Conservation (phyloP, 306 rosid species). For the Canavalia ensiformis region DNA sequence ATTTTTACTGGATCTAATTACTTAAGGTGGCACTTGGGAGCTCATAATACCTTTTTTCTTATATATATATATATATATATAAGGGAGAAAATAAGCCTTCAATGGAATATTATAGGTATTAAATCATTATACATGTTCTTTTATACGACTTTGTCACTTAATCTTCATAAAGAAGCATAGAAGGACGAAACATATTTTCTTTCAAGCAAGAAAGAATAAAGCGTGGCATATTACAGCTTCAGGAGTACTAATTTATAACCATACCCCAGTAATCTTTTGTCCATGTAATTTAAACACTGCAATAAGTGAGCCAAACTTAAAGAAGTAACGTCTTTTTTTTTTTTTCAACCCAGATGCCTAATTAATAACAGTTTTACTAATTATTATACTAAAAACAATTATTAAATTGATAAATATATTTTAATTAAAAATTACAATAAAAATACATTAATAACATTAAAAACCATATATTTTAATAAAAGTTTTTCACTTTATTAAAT, state of each 20-base stretch:
- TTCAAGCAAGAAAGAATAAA: constrained; percentile 53
- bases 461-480: too few relatives aligned
- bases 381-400: background rate
- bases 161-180: constrained; percentile 32
- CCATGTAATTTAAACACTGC: background rate
- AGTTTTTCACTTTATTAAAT: too few relatives aligned
- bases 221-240: constrained; percentile 36
- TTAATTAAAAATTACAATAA: too few relatives aligned
- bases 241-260: constrained; percentile 9
- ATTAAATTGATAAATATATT: background rate
- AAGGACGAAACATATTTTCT: constrained; percentile 43
- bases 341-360: background rate
- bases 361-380: background rate
- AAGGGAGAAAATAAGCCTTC: too few relatives aligned
- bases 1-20: too few relatives aligned
- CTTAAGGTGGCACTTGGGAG: too few relatives aligned
- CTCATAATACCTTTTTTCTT: too few relatives aligned
- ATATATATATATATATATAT: too few relatives aligned
- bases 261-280: background rate
- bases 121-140: constrained; percentile 37
- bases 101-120: background rate
- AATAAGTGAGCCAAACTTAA: background rate
- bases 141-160: constrained; percentile 33
- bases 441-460: too few relatives aligned
- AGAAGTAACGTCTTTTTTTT: background rate